Conservation (phyloP, 225 moss, liverwort and hornwort genomes). For the Ulota crispa region DNA sequence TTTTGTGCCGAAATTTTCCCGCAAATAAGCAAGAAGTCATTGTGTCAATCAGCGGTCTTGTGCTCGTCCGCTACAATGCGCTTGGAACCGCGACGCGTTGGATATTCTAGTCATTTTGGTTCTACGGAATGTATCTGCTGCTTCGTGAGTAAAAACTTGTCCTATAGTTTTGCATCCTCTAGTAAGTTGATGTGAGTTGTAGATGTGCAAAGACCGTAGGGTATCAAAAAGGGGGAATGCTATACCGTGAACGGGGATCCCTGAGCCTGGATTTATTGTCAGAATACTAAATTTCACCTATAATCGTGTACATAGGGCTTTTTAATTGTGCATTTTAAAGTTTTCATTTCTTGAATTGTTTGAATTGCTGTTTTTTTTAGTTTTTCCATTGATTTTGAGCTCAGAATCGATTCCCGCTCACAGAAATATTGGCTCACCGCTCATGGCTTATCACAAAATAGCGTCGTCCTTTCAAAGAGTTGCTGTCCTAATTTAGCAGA, state of each 20-base stretch:
- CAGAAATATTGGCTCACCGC: no score
- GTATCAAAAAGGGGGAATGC: no score
- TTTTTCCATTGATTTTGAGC: no score
- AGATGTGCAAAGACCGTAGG: neutral
- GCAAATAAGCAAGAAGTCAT: neutral
- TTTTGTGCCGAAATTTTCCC: neutral
- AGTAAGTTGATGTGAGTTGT: neutral
- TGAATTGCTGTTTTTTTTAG: no score
- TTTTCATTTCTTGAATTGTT: no score
- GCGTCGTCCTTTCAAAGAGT: neutral
- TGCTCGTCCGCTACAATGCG: neutral
- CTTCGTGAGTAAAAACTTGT: neutral
- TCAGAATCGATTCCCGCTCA: no score
- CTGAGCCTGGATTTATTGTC: no score
- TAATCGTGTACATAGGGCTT: no score
- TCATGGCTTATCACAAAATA: no score
- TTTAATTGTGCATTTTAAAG: no score
- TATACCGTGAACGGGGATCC: no score
- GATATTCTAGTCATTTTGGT: neutral
- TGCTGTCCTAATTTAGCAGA: neutral
- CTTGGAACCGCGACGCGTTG: neutral
- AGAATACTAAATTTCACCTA: no score
- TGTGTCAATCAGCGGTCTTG: neutral
- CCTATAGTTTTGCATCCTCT: neutral
- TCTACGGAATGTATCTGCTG: neutral